phyloP scores from a whole-genome alignment of 192 early-diverging fungal species.

The Entomortierella lignicola region DNA sequence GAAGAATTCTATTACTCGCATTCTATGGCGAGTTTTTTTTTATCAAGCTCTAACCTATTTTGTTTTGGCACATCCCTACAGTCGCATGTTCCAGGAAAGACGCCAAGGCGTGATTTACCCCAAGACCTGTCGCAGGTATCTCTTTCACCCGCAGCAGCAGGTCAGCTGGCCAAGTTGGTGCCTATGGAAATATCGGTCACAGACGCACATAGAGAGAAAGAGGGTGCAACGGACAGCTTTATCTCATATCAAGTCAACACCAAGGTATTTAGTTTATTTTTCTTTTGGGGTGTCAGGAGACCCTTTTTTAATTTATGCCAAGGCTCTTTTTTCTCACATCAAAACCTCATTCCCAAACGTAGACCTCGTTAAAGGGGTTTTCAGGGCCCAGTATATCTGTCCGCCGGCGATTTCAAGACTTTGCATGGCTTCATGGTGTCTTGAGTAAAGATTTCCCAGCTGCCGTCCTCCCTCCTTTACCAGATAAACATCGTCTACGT shows the following conservation, averaged over 20 bases:
- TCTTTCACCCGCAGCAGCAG: constrained; percentile 25
- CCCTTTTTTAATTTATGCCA: not conserved
- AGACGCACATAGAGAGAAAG: constrained; percentile 91
- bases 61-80: not conserved
- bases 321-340: constrained; percentile 31
- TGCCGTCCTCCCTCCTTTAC: constrained; percentile 89
- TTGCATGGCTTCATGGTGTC: constrained; percentile 87
- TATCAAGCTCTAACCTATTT: not conserved
- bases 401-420: constrained; percentile 94
- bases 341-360: not conserved
- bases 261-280: constrained; percentile 57
- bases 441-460: constrained; percentile 81
- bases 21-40: too few species aligned
- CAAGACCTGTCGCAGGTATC: constrained; percentile 21
- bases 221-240: constrained; percentile 83
- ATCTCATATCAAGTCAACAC: constrained; percentile 88
- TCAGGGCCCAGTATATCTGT: constrained; percentile 67
- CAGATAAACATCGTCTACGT: constrained; percentile 92
- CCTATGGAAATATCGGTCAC: constrained; percentile 73
- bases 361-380: constrained; percentile 75
- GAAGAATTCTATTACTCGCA: too few species aligned
- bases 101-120: constrained; percentile 27
- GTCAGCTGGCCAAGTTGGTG: constrained; percentile 29
- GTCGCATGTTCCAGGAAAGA: constrained; percentile 49
- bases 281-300: too few species aligned